Evolutionary conservation across 176 grass and related monocot species (phyloP).

Genomic region (Ensete glaucum): DNA sequence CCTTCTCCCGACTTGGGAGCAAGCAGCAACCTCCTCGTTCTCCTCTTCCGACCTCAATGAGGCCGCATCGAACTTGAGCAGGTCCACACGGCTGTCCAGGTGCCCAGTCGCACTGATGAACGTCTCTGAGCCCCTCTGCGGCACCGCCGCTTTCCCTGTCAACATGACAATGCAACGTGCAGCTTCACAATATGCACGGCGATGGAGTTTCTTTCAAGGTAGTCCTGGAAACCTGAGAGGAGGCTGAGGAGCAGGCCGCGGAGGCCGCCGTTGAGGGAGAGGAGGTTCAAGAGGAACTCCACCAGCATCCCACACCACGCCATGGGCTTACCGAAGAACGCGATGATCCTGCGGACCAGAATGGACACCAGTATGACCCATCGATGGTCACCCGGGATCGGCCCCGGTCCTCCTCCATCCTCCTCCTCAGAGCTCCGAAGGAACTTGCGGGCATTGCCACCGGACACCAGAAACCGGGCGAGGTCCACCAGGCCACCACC

Average conservation of each 20-base stretch:
- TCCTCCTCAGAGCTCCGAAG: not conserved
- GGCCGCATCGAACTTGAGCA: constrained; percentile 14
- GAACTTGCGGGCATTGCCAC: constrained; percentile 9
- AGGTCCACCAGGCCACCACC: constrained; percentile 11
- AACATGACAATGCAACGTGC: not conserved
- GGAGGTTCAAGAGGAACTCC: constrained; percentile 33
- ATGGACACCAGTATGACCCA: constrained; percentile 34
- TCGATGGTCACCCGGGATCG: constrained; percentile 11
- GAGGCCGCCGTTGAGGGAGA: constrained; percentile 22
- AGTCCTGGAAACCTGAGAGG: constrained; percentile 10
- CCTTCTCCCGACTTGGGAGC: not conserved
- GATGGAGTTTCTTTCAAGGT: no score
- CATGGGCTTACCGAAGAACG: constrained; percentile 26
- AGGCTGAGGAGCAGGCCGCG: constrained; percentile 17
- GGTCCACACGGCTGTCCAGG: constrained; percentile 26
- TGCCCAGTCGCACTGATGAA: constrained; percentile 33
- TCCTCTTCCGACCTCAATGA: not conserved
- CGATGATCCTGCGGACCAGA: constrained; percentile 22
- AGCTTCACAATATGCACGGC: not conserved
- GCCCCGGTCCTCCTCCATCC: not conserved
- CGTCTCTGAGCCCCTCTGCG: constrained; percentile 22
- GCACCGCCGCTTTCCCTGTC: constrained; percentile 29
- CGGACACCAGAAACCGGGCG: constrained; percentile 12
- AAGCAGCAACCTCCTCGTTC: not conserved
- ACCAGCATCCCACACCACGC: constrained; percentile 8